A percentile compares a stretch with the other conserved stretches of the same genome.
Conservation (phyloP, 1,284 basidiomycete species). For the Moesziomyces parantarcticus region DNA sequence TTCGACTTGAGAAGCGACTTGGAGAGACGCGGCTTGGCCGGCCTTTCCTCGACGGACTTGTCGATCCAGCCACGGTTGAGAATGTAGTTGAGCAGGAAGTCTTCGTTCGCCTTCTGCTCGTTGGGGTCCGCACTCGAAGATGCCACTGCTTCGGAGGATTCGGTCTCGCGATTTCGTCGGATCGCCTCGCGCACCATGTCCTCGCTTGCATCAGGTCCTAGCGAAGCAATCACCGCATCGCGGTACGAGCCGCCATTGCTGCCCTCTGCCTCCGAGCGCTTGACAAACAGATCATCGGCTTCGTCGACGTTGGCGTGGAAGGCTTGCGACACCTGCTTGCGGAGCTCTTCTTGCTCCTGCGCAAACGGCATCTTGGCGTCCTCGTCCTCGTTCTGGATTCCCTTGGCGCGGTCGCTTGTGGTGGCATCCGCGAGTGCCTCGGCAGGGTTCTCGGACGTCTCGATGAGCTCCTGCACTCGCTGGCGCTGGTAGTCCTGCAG, state of each 20-base stretch:
- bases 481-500: conserved; percentile 65
- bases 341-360: conserved; percentile 80
- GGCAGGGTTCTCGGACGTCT: conserved; percentile 59
- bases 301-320: conserved; percentile 73
- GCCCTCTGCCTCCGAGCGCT: conserved; percentile 80
- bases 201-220: conserved; percentile 77
- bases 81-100: conserved; percentile 78
- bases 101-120: conserved; percentile 73
- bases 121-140: conserved; percentile 49
- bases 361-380: conserved; percentile 76
- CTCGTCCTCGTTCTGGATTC: conserved; percentile 70
- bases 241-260: conserved; percentile 83
- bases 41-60: conserved; percentile 37
- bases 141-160: conserved; percentile 33
- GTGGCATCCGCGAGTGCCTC: conserved; percentile 64
- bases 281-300: conserved; percentile 72
- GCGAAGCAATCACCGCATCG: conserved; percentile 81
- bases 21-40: conserved; percentile 37
- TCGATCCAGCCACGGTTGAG: conserved; percentile 67
- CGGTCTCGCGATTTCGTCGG: conserved; percentile 18
- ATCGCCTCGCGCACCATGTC: conserved; percentile 50
- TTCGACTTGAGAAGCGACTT: conserved; percentile 28
- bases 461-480: conserved; percentile 62
- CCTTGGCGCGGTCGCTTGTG: conserved; percentile 21
- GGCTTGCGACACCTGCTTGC: conserved; percentile 84